These are phyloP conservation scores for Crataegus laevigata DNA, from an alignment of 306 rosid species.

Conservation along the genomic window DNA sequence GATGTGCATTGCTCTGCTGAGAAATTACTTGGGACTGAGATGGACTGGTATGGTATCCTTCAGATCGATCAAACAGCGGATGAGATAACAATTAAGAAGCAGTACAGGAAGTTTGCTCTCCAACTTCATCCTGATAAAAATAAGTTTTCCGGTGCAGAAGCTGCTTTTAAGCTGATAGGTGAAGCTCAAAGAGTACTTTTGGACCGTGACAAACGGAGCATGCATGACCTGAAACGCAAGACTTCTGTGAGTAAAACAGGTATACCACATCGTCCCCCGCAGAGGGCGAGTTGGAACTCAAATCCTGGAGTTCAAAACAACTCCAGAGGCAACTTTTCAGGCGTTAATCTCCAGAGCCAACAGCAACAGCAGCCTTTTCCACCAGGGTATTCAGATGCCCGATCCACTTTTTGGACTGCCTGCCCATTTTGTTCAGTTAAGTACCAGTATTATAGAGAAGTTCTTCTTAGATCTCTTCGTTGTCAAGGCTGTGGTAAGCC, in stretches of 20 bases:
- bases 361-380: constrained; percentile 43
- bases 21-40: constrained; percentile 43
- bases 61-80: constrained; percentile 60
- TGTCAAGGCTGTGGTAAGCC: constrained; percentile 59
- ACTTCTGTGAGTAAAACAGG: constrained; percentile 26
- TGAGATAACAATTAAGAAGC: constrained; percentile 74
- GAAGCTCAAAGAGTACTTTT: constrained; percentile 85
- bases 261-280: constrained; percentile 33
- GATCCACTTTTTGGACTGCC: constrained; percentile 61
- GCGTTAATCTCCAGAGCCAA: constrained; percentile 35
- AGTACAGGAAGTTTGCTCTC: constrained; percentile 82
- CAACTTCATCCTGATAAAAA: constrained; percentile 98
- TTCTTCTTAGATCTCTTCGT: constrained; percentile 50
- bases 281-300: constrained; percentile 25
- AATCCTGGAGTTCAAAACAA: constrained; percentile 39
- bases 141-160: constrained; percentile 87
- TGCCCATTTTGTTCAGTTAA: constrained; percentile 62
- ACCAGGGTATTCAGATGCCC: constrained; percentile 30
- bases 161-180: constrained; percentile 88
- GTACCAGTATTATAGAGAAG: constrained; percentile 51
- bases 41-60: constrained; percentile 81
- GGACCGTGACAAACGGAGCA: constrained; percentile 55
- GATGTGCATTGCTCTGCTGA: constrained; percentile 80
- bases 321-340: constrained; percentile 29
- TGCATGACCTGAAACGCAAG: constrained; percentile 48